These are phyloP conservation scores for Microsporum ferrugineum DNA, from an alignment of 2,329 filamentous ascomycete genomes.

Conservation along the genomic window DNA sequence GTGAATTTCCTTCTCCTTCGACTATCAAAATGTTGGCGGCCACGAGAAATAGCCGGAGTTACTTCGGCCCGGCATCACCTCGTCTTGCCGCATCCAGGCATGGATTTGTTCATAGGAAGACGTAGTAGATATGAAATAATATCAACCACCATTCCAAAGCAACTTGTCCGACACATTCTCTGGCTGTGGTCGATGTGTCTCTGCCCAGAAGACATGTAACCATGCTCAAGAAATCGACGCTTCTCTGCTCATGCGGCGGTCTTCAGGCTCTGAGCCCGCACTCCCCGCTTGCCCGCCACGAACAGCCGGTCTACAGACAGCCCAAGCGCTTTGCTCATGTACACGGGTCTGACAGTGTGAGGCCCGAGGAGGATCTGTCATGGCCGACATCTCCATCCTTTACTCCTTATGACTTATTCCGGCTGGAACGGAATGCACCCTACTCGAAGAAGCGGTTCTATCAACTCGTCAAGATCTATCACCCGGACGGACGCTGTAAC, in stretches of 20 bases:
- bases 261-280: slow-evolving; percentile 25
- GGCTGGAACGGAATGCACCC: slow-evolving; percentile 46
- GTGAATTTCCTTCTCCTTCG: neutral
- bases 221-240: slow-evolving; percentile 39
- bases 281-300: slow-evolving; percentile 19
- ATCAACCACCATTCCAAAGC: too few species aligned
- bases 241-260: slow-evolving; percentile 30
- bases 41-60: neutral
- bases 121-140: too few species aligned
- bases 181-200: too few species aligned
- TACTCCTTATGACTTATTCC: slow-evolving; percentile 86
- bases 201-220: slow-evolving; percentile 14
- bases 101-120: too few species aligned
- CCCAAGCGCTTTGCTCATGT: slow-evolving; percentile 29
- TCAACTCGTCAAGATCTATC: slow-evolving; percentile 87
- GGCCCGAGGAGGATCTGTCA: slow-evolving; percentile 20
- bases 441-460: slow-evolving; percentile 83
- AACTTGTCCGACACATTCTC: too few species aligned
- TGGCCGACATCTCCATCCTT: slow-evolving; percentile 36
- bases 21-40: neutral
- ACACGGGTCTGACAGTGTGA: slow-evolving; percentile 17
- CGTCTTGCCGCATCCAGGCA: too few species aligned
- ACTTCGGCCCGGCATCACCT: neutral
- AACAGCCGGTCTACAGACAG: slow-evolving; percentile 13
- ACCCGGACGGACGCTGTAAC: slow-evolving; percentile 59